These are phyloP conservation scores for Lachnellula arida DNA, from an alignment of 2,329 filamentous ascomycete genomes.

Conservation along the genomic window DNA sequence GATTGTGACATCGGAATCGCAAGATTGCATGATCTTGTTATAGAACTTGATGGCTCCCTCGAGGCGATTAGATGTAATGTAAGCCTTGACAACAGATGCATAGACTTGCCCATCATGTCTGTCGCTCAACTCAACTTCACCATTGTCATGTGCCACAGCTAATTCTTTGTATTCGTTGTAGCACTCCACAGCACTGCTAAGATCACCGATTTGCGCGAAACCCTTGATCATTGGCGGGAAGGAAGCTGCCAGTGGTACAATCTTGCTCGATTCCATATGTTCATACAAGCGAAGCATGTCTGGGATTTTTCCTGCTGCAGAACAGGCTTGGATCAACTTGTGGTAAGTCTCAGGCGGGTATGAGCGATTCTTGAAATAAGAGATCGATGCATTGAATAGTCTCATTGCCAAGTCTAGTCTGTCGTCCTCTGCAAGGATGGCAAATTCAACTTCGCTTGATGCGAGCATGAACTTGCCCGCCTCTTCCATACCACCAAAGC, in stretches of 20 bases:
- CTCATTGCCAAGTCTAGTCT: slow-evolving; percentile 80
- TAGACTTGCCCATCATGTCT: slow-evolving; percentile 83
- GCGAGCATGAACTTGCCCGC: slow-evolving; percentile 81
- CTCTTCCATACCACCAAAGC: slow-evolving; percentile 82
- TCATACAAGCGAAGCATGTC: slow-evolving; percentile 90
- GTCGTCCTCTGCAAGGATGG: slow-evolving; percentile 82
- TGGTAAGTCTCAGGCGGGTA: slow-evolving; percentile 83
- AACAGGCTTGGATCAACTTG: slow-evolving; percentile 81
- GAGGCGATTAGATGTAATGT: slow-evolving; percentile 73
- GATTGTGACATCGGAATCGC: slow-evolving; percentile 55
- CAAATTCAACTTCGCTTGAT: slow-evolving; percentile 81
- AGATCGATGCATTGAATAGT: slow-evolving; percentile 74
- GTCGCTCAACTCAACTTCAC: slow-evolving; percentile 61
- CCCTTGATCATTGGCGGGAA: slow-evolving; percentile 95
- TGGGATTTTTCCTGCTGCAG: slow-evolving; percentile 70
- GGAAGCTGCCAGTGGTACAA: slow-evolving; percentile 71
- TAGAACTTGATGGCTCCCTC: slow-evolving; percentile 84
- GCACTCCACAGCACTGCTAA: slow-evolving; percentile 84
- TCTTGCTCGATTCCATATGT: slow-evolving; percentile 78
- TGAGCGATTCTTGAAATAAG: slow-evolving; percentile 48
- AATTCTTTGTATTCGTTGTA: slow-evolving; percentile 92
- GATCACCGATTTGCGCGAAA: slow-evolving; percentile 75
- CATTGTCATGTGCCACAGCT: slow-evolving; percentile 78
- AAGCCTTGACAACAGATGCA: slow-evolving; percentile 85
- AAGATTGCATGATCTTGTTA: slow-evolving; percentile 66